These are phyloP conservation scores for Cryoendolithus antarcticus DNA, from an alignment of 2,329 filamentous ascomycete genomes.

Conservation along the genomic window DNA sequence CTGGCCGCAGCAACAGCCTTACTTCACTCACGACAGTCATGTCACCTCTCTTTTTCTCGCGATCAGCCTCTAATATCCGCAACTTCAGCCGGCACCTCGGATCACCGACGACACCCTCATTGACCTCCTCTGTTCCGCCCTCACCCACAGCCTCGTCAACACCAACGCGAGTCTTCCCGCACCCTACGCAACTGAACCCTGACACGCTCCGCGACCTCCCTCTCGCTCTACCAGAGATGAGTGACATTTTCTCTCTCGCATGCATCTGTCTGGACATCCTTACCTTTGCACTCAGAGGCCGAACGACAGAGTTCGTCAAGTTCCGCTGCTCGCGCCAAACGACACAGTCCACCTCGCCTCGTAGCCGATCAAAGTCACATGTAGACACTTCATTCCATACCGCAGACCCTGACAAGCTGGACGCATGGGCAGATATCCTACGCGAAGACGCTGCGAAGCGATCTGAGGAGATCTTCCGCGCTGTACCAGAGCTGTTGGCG, in stretches of 20 bases:
- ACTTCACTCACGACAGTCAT: constrained; percentile 10
- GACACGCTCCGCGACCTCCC: constrained; percentile 31
- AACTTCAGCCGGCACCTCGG: constrained; percentile 14
- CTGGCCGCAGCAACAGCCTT: constrained; percentile 13
- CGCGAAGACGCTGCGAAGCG: constrained; percentile 14
- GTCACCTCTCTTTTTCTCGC: constrained; percentile 7
- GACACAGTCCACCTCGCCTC: constrained; percentile 1
- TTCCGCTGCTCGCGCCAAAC: constrained; percentile 39
- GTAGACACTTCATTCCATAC: constrained; percentile 60
- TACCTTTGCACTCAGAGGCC: constrained; percentile 56
- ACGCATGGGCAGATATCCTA: constrained; percentile 52
- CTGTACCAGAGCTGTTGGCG: constrained; percentile 28
- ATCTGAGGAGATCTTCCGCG: constrained; percentile 23
- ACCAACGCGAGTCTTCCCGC: constrained; percentile 7
- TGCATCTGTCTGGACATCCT: constrained; percentile 62
- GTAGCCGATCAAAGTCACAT: constrained; percentile 6
- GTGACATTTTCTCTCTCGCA: constrained; percentile 62
- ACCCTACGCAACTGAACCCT: constrained; percentile 27
- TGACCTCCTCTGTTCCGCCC: constrained; percentile 5
- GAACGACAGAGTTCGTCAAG: constrained; percentile 51
- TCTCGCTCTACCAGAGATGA: constrained; percentile 26
- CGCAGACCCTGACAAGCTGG: constrained; percentile 51
- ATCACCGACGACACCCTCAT: constrained; percentile 1
- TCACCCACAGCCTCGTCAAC: constrained; percentile 10
- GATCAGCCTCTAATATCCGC: constrained; percentile 14